phyloP scores from a whole-genome alignment of 805 yeast genomes.

The Kuraishia floccosa region DNA sequence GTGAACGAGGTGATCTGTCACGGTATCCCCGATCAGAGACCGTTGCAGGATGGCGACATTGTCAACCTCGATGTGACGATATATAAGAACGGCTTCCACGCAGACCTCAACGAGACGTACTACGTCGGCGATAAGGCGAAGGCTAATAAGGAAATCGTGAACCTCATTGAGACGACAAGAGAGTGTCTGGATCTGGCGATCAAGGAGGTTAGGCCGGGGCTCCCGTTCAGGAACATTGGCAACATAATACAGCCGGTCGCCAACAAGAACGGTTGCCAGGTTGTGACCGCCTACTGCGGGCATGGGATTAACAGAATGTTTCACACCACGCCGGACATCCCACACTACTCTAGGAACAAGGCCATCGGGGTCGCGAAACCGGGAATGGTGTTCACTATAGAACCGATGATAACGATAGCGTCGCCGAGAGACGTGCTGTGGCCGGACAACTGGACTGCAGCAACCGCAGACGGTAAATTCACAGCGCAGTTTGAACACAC shows the following conservation, averaged over 20 bases:
- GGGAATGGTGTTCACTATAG: conserved; percentile 94
- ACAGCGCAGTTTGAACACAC: conserved; percentile 97
- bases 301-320: conserved; percentile 84
- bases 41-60: conserved; percentile 87
- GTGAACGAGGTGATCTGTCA: conserved; percentile 94
- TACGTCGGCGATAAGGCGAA: conserved; percentile 88
- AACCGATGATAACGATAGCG: conserved; percentile 93
- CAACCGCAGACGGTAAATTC: conserved; percentile 78
- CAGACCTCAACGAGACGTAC: conserved; percentile 93
- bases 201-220: conserved; percentile 80
- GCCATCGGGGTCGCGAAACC: conserved; percentile 90
- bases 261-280: conserved; percentile 63
- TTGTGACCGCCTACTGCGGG: conserved; percentile 85
- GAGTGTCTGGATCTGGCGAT: conserved; percentile 80
- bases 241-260: conserved; percentile 85
- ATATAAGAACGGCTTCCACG: conserved; percentile 80
- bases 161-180: conserved; percentile 64
- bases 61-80: conserved; percentile 83
- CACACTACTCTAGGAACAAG: conserved; percentile 91
- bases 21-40: conserved; percentile 90
- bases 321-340: conserved; percentile 88
- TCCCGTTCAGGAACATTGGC: conserved; percentile 79
- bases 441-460: conserved; percentile 98
- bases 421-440: conserved; percentile 69
- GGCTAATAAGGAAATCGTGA: conserved; percentile 69